Evolutionary conservation across 306 rosid genomes (phyloP).

Genomic region (Rosa chinensis): DNA sequence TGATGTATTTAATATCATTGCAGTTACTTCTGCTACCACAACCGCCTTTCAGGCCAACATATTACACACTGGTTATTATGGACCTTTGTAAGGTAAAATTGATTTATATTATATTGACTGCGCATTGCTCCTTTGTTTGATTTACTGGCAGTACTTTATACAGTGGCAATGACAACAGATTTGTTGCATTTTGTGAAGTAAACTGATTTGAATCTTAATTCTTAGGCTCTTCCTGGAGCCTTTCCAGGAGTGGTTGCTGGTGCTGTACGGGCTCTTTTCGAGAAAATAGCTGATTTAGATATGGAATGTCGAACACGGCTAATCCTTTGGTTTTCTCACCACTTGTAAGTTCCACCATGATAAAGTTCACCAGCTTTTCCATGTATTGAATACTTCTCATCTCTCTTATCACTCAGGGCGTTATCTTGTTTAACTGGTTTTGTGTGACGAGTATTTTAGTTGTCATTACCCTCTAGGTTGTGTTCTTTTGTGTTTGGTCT

Average conservation of each 20-base stretch:
- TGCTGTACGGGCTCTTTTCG: constrained; percentile 94
- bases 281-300: constrained; percentile 87
- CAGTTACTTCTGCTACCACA: constrained; percentile 95
- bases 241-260: constrained; percentile 98
- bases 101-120: not conserved
- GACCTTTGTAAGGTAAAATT: constrained; percentile 94
- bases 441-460: not conserved
- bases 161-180: not conserved
- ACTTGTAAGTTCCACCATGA: constrained; percentile 63
- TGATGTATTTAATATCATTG: constrained; percentile 6
- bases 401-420: not conserved
- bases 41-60: constrained; percentile 91
- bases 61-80: constrained; percentile 87
- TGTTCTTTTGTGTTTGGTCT: not conserved
- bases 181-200: constrained; percentile 11
- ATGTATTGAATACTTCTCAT: not conserved
- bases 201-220: constrained; percentile 33
- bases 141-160: not conserved
- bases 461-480: not conserved
- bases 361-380: not conserved
- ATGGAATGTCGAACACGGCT: constrained; percentile 98
- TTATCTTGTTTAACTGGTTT: not conserved
- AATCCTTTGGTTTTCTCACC: constrained; percentile 98
- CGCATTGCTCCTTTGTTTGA: constrained; percentile 22
- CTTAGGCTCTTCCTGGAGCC: constrained; percentile 99